phyloP scores from a whole-genome alignment of 495 filamentous ascomycete species.

The Bacidia gigantensis region DNA sequence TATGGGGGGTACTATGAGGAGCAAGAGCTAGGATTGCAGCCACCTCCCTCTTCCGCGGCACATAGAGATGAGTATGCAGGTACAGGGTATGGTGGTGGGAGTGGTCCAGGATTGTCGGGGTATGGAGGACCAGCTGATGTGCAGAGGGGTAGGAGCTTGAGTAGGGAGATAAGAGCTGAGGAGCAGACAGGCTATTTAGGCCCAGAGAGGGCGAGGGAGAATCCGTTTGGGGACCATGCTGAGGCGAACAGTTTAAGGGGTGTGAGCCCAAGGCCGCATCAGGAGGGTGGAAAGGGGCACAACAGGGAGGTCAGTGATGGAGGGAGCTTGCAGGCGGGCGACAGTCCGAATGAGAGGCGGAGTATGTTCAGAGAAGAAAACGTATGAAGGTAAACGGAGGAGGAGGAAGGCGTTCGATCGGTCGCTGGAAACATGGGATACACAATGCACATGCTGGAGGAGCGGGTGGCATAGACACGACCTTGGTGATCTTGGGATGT shows the following conservation, averaged over 20 bases:
- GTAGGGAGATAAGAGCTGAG: conserved; percentile 18
- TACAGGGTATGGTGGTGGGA: conserved; percentile 21
- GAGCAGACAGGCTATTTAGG: conserved; percentile 19
- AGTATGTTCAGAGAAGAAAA: conserved; percentile 40
- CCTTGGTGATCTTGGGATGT: neutral
- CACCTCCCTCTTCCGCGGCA: conserved; percentile 4
- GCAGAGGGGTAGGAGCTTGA: conserved; percentile 25
- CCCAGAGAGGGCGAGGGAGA: conserved; percentile 14
- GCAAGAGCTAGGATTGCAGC: conserved; percentile 41
- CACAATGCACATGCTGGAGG: neutral
- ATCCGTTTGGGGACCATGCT: conserved; percentile 44
- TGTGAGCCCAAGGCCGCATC: conserved; percentile 42
- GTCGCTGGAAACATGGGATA: too few species aligned
- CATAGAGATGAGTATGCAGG: conserved; percentile 17
- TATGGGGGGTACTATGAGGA: conserved; percentile 45
- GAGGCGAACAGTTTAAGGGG: conserved; percentile 43
- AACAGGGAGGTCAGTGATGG: conserved; percentile 17
- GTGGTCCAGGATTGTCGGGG: conserved; percentile 16
- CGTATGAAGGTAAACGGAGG: conserved; percentile 14
- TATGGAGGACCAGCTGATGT: conserved; percentile 20
- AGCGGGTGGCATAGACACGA: neutral
- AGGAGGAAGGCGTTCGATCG: too few species aligned
- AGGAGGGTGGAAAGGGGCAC: conserved; percentile 21
- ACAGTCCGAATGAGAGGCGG: conserved; percentile 32
- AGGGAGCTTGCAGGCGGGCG: conserved; percentile 13